phyloP scores from a whole-genome alignment of 768 basidiomycete species.

The Phanerochaete carnosa region DNA sequence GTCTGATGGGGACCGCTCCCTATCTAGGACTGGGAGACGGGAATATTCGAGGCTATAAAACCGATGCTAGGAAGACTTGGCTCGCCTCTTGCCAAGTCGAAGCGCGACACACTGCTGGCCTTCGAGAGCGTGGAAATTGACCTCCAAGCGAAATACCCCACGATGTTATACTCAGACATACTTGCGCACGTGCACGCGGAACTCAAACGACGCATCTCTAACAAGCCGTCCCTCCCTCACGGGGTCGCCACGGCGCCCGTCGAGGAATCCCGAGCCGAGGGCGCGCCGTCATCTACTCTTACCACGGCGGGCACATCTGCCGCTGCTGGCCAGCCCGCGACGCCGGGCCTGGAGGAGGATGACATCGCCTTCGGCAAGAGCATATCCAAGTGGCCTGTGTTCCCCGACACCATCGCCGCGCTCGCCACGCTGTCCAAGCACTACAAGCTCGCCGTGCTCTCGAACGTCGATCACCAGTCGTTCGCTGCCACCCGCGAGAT shows the following conservation, averaged over 20 bases:
- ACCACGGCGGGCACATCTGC: constrained; percentile 16
- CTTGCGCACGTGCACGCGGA: constrained; percentile 39
- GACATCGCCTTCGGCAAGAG: constrained; percentile 57
- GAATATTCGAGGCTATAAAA: constrained; percentile 51
- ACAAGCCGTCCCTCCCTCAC: constrained; percentile 11
- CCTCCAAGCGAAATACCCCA: constrained; percentile 55
- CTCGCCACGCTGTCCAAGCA: constrained; percentile 55
- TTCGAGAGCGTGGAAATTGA: constrained; percentile 53
- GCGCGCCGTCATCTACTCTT: constrained; percentile 22
- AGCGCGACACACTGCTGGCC: constrained; percentile 47
- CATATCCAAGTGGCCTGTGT: constrained; percentile 59
- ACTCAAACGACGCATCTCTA: constrained; percentile 30
- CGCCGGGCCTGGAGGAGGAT: constrained; percentile 7
- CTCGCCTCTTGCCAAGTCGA: constrained; percentile 42
- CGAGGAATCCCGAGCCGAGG: constrained; percentile 26
- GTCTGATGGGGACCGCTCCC: background rate
- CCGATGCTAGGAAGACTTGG: constrained; percentile 39
- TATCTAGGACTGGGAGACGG: constrained; percentile 73
- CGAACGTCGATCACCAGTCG: constrained; percentile 68
- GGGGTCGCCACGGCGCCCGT: constrained; percentile 2
- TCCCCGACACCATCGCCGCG: constrained; percentile 62
- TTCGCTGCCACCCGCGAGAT: constrained; percentile 57
- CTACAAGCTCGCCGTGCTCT: constrained; percentile 70
- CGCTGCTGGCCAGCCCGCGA: constrained; percentile 6
- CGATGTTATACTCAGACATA: constrained; percentile 58